Base-by-base conservation (phyloP, 2,329 filamentous ascomycete species). In the Phialophora macrospora region DNA sequence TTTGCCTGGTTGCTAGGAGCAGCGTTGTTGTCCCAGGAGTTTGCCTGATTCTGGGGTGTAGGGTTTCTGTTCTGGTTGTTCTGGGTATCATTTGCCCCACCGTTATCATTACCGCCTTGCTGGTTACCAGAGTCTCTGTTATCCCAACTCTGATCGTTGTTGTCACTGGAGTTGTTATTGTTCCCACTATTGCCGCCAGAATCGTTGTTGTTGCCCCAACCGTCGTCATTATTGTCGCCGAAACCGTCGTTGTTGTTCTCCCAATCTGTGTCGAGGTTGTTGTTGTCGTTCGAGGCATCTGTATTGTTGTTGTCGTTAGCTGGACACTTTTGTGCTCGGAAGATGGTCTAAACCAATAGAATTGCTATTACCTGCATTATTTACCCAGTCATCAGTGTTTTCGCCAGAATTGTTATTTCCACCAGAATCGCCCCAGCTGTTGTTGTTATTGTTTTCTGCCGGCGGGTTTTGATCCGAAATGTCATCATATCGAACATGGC, bases 121-220 rank as follows among this genome's bases (percentile, higher is more conserved):
- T 58, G 63, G n/a, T 62, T 56, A 20, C 55, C 57, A 55, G 55
- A n/a, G 20, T 60, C 20, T 26, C 64, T 34, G 34, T 56, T 54
- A 26, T 63, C 52, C 65, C 65, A 67, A 17, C 51, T 38, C 12
- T 44, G 38, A 61, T 54, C 38, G 54, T 65, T 63, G 4, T 34
- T 41, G 30, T 60, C 57, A 11, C 34, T 30, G n/a, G 12, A 11
- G n/a, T 32, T 17, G 51, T 58, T 46, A n/a, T 62, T 34, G 26
- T 60, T 54, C 24, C 60, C 57, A 46, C 49, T 60, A n/a, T 56
- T 52, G 38, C 54, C 28, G 38, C 38, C 34, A 11, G 32, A 17
- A 17, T 28, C 30, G 7, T 24, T 57, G 24, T 30, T 52, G 57
- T 51, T 51, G 24, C 14, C n/a, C 9, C 38, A 26, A 14, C 22